Base-by-base conservation (phyloP, 1,284 basidiomycete species). In the Tetrapyrgos nigripes region DNA sequence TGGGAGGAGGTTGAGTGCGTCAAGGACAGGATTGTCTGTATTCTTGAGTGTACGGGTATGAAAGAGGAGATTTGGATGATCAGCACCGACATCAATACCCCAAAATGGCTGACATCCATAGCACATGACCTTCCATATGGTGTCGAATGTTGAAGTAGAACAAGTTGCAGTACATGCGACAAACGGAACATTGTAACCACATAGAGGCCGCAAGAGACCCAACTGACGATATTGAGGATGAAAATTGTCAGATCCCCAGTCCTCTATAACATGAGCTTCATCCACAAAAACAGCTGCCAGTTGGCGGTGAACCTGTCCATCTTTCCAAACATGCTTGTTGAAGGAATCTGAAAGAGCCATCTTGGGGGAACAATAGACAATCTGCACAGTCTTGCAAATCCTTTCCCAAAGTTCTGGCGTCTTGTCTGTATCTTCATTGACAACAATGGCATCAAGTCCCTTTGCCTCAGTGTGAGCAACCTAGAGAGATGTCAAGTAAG, bases 81-180 rank as follows among this genome's bases (percentile, higher is more conserved):
- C 52, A 9, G 52, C 52, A 6, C 52, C 52, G 19, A 53, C 24
- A 21, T 53, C 52, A 19, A 53, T 31, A 27, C 52, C 52, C 52
- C 52, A 53, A 27, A 53, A 53, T 3, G 52, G 37, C 24, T 21
- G 52, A 19, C 43, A 4, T 4, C 52, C 52, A 53, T 26, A 53
- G 14, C 43, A 17, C 13, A 53, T 17, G 6, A 23, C 19, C 5
- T 17, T 5, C 52, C 52, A 53, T 6, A 44, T 5, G 3, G 45
- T 17, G 27, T 28, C 19, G 21, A 53, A 53, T 14, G 37, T 53
- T 11, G 28, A 35, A 3, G 50, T 35, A 5, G n/a, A 27, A n/a
- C 48, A 50, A 4, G 48, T 50, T 3, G 50, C 50, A 9, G 50
- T 52, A 35, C 50, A 52, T 8, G 50, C 21, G 19, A 52, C 19